Conservation (phyloP, 176 grass and related monocot species). For the Typha latifolia region DNA sequence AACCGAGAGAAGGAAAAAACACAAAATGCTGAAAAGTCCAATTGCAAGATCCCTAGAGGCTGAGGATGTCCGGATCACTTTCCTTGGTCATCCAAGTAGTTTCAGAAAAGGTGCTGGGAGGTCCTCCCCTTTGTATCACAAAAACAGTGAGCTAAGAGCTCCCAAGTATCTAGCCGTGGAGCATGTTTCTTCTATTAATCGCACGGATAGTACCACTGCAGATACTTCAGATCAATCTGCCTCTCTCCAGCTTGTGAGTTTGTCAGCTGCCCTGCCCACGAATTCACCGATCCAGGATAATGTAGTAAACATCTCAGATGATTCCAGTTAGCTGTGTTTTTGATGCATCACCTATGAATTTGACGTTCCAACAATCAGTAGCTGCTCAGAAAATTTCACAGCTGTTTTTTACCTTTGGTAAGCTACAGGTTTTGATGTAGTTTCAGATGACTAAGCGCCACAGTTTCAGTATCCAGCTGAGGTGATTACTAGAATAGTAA, state of each 20-base stretch:
- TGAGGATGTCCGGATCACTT: background rate
- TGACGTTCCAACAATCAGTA: too few species aligned
- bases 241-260: background rate
- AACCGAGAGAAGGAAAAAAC: conserved; percentile 42
- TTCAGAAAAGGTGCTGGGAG: background rate
- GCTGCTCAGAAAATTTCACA: too few species aligned
- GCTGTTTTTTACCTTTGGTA: too few species aligned
- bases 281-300: background rate
- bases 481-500: too few species aligned
- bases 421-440: too few species aligned
- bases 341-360: too few species aligned
- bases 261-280: background rate
- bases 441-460: too few species aligned
- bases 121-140: background rate
- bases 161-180: background rate
- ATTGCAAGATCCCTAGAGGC: conserved; percentile 19
- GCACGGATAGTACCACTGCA: background rate
- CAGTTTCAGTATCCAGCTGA: too few species aligned
- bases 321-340: background rate
- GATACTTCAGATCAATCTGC: background rate
- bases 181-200: background rate
- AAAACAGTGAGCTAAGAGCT: background rate
- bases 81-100: background rate
- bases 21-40: conserved; percentile 29
- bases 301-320: conserved; percentile 39